Evolutionary conservation across 306 rosid species (phyloP), one percentile per base, ranked within the genome.

Genomic region (Vigna unguiculata): DNA sequence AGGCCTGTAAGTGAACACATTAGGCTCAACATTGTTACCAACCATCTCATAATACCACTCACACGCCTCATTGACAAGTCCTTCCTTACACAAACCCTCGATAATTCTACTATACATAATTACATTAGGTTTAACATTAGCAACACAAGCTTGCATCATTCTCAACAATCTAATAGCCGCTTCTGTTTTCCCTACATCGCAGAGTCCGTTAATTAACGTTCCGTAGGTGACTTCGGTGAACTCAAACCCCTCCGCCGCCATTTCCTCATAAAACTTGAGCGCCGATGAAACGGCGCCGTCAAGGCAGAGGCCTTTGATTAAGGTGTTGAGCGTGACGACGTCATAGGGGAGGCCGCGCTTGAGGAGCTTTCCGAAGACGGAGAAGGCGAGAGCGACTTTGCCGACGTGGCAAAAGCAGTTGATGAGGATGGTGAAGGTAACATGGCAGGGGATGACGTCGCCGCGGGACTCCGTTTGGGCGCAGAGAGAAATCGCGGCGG

Each of bases 41-140:
- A 75, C 14, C 81, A 81, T 81, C 51, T 75, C 84, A 69, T 3
- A 2, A 21, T 9, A 69, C 19, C 53, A 69, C 9, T 15, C 61
- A 41, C 19, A 36, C 1, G 68, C 84, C 77, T 75, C 81, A 28
- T 60, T 41, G 60, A 81, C 41, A 28, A 25, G 45, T 6, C 68
- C 81, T 7, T 69, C 54, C 54, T 24, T 81, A 38, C 77, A 75
- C 41, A 81, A 75, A 34, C 47, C 51, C 17, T 75, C 73, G 16
- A 81, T 75, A 21, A 81, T 5, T 20, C 14, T 69, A 32, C 77
- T 81, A 51, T 81, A 81, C 68, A 75, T 81, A 1, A 75, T 52
- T 13, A 69, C 81, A 69, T 75, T 32, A n/a, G 25, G 64, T 1
- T 58, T 58, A 58, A 58, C 64, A 6, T 25, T 57, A 24, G 13